Evolutionary conservation across 108 stramenopile species (phyloP), one percentile per base, ranked within the genome.

Genomic region (Nitzschia sp.): DNA sequence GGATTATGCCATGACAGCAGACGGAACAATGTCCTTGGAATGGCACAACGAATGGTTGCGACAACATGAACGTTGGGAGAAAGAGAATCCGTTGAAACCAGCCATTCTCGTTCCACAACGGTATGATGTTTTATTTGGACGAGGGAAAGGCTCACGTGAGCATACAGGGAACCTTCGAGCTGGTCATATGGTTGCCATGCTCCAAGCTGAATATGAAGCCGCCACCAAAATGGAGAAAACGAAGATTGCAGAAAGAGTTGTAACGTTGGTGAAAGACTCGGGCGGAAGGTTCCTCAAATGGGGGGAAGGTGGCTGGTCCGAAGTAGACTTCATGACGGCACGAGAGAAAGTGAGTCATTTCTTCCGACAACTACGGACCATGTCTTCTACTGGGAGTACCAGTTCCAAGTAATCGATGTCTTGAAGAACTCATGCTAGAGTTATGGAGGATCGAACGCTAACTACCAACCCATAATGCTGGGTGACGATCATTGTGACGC

Each of bases 201-300:
- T 12, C 22, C 21, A 34, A 48, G 46, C 24, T 2, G 20, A 41
- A 19, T 22, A 38, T 9, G 41, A 48, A 5, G 24, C 12, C 17
- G 40, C 56, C 29, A 44, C 22, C 34, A 74, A 74, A 54, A 10
- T 38, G 10, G 57, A 74, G 42, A 74, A 74, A 34, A 74, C 65
- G 7, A 50, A 24, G 14, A 59, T 74, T 52, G 59, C 73, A 26
- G 40, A 67, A 14, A 34, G 26, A 22, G 53, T 74, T 20, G 64
- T 74, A 19, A 22, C 19, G 0, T 51, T 61, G 41, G 34, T 67
- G 6, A 51, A 67, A 25, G 73, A 74, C 15, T 53, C 44, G 1
- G 41, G 39, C 0, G 73, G 73, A 2, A 41, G 58, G n/a, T 74
- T 74, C 22, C 52, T 74, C 17, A 63, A 64, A 39, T 46, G 60